Percentiles rank a stretch among this genome's conserved stretches.
These are phyloP conservation scores for Candida boidinii DNA, from an alignment of 805 yeast genomes.

Conservation along the genomic window DNA sequence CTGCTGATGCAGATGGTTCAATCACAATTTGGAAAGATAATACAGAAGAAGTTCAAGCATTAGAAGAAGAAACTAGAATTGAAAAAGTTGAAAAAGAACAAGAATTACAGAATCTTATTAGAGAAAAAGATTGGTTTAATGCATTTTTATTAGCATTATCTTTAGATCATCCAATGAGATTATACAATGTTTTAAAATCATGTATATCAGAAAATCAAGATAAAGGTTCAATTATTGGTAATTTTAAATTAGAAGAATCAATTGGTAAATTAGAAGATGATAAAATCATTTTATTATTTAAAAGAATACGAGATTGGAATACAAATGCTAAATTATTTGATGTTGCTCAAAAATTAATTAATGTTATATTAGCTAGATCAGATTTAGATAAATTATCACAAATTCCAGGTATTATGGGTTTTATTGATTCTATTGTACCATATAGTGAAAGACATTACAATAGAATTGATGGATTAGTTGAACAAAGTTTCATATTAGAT, in stretches of 20 bases:
- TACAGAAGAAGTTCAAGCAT: constrained; percentile 60
- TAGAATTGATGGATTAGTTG: constrained; percentile 71
- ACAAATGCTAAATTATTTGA: constrained; percentile 75
- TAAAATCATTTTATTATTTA: constrained; percentile 53
- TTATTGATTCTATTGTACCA: constrained; percentile 73
- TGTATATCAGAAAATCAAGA: constrained; percentile 46
- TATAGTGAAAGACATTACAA: constrained; percentile 80
- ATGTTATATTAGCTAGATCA: constrained; percentile 51
- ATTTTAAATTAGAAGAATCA: constrained; percentile 52
- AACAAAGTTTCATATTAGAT: constrained; percentile 79
- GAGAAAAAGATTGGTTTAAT: constrained; percentile 71
- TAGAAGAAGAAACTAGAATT: constrained; percentile 46
- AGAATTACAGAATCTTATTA: constrained; percentile 65
- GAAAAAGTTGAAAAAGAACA: constrained; percentile 80
- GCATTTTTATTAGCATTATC: constrained; percentile 84
- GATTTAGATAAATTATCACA: constrained; percentile 48
- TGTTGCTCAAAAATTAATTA: constrained; percentile 70
- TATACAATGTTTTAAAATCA: constrained; percentile 67
- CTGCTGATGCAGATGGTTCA: constrained; percentile 95
- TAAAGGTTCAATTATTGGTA: constrained; percentile 43
- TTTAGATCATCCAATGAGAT: constrained; percentile 82
- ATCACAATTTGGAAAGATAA: constrained; percentile 85
- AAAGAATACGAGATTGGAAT: constrained; percentile 90
- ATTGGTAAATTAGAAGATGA: constrained; percentile 50
- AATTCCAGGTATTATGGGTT: constrained; percentile 57